Conservation (phyloP, 2,329 filamentous ascomycete species). For the Leptosphaerulina australis region DNA sequence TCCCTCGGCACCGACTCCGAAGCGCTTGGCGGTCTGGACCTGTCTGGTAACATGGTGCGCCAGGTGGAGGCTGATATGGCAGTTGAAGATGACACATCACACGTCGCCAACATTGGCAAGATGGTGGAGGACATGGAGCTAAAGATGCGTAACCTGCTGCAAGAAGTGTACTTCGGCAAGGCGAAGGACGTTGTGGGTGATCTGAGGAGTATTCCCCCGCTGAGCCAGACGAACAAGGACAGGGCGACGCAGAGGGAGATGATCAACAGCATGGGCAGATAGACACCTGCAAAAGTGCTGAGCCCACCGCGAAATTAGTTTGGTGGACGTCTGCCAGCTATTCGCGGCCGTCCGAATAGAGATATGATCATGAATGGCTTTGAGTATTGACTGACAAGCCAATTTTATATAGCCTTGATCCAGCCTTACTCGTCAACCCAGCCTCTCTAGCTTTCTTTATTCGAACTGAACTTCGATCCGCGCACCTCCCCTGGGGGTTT, state of each 20-base stretch:
- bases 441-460: no score
- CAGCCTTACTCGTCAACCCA: no score
- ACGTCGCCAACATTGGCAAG: conserved; percentile 90
- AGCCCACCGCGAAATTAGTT: not conserved
- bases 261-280: conserved; percentile 64
- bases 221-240: conserved; percentile 85
- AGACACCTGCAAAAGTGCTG: conserved; percentile 1
- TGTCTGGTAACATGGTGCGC: conserved; percentile 96
- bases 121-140: conserved; percentile 99
- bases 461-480: no score
- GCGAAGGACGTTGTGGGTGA: conserved; percentile 98
- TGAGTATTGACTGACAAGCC: no score
- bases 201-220: conserved; percentile 80
- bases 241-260: conserved; percentile 86
- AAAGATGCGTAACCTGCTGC: conserved; percentile 97
- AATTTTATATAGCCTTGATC: no score
- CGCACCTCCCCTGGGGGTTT: no score
- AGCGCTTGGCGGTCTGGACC: conserved; percentile 81
- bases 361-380: no score
- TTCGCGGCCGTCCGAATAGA: no score
- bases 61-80: conserved; percentile 92
- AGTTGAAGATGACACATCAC: conserved; percentile 86
- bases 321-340: not conserved
- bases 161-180: conserved; percentile 99
- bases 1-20: conserved; percentile 74